These are phyloP conservation scores for Bidens hawaiensis DNA, from an alignment of 140 eudicot genomes.

Conservation along the genomic window DNA sequence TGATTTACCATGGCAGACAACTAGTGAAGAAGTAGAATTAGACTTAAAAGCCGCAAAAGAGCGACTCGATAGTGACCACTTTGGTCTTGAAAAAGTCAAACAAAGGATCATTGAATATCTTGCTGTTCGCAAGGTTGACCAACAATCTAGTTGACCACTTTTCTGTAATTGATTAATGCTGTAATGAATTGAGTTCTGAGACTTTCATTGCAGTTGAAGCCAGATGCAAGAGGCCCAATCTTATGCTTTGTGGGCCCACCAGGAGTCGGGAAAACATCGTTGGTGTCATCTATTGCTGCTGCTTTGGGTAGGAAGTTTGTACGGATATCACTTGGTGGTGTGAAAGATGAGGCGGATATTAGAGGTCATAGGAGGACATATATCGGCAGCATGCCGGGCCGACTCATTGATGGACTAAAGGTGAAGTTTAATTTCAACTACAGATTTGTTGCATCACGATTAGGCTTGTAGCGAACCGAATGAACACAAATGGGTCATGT, in stretches of 20 bases:
- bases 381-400: constrained; percentile 99
- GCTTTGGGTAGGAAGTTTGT: constrained; percentile 90
- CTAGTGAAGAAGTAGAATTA: constrained; percentile 75
- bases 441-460: not conserved
- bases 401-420: constrained; percentile 95
- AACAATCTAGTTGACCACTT: constrained; percentile 16
- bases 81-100: constrained; percentile 88
- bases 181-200: not conserved
- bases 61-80: constrained; percentile 92
- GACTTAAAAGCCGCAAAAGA: constrained; percentile 91
- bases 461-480: too few relatives aligned
- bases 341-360: constrained; percentile 97
- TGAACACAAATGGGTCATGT: too few relatives aligned
- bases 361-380: constrained; percentile 98
- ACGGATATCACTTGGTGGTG: constrained; percentile 97
- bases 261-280: constrained; percentile 97
- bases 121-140: constrained; percentile 94
- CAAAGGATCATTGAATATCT: constrained; percentile 95
- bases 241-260: constrained; percentile 99
- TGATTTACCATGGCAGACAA: constrained; percentile 93
- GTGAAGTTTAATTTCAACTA: constrained; percentile 24
- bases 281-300: constrained; percentile 95
- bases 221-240: constrained; percentile 94
- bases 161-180: not conserved
- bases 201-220: constrained; percentile 64